Evolutionary conservation across 257 asterid species (phyloP), one percentile per base, ranked within the genome.

Genomic region (Solanum ossicruentum): DNA sequence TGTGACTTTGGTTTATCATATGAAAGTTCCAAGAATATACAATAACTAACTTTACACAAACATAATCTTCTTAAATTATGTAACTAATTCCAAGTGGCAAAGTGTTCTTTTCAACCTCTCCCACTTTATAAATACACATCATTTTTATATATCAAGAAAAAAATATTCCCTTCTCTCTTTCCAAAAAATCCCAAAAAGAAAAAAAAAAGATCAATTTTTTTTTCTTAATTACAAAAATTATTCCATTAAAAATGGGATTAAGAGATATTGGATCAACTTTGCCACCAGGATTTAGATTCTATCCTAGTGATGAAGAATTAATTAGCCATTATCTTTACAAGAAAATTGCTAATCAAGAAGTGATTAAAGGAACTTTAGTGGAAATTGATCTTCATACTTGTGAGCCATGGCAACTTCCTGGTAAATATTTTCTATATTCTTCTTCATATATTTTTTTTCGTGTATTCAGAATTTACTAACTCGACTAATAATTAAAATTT

Each of bases 401-500:
- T 75, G 99, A 95, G 89, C 99, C 99, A 84, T 95, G 99, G 99
- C 97, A 94, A 84, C 99, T 95, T 55, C 99, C 99, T 10, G 99
- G 99, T 95, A 91, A 2, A 87, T 79, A 2, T 87, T 79, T 61
- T 28, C 73, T 57, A 21, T 57, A 7, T n/a, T 80, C 70, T 32
- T 80, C 16, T 41, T 20, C 17, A 17, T 69, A 10, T 69, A 0
- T 32, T 12, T 28, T 20, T 20, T 15, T 15, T 8, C 12, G 69
- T 3, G 9, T 61, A 61, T 61, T 61, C 39, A 11, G 1, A 21
- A 60, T 60, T 21, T 5, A 55, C n/a, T 16, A n/a, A 2, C 1
- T 8, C n/a, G 60, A 55, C 8, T 56, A 56, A 17, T 56, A 56
- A 6, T 61, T 12, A 0, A 5, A 10, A 23, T 61, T 61, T 61